These are phyloP conservation scores for Arthromyces matolae DNA, from an alignment of 768 basidiomycete genomes.

Conservation along the genomic window DNA sequence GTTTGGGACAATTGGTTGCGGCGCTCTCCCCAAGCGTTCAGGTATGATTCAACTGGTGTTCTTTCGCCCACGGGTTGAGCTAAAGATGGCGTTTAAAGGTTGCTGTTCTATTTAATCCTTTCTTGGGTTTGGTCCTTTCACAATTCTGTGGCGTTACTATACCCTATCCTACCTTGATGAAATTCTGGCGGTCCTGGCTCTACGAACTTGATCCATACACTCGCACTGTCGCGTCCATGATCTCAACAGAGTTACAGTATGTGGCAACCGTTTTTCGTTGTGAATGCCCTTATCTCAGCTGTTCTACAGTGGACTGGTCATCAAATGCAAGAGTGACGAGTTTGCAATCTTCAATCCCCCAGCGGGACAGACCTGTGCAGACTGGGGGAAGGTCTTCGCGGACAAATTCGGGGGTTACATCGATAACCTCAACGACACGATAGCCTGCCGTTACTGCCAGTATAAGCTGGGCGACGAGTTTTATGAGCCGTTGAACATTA, in stretches of 20 bases:
- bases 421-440: constrained; percentile 57
- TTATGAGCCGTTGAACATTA: constrained; percentile 64
- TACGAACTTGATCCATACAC: constrained; percentile 74
- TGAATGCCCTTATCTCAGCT: too few relatives aligned
- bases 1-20: constrained; percentile 70
- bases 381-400: constrained; percentile 72
- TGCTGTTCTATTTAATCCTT: constrained; percentile 79
- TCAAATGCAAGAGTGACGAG: constrained; percentile 65
- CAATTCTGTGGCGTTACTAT: constrained; percentile 83
- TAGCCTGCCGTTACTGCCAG: constrained; percentile 70
- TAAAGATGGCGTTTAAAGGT: constrained; percentile 42
- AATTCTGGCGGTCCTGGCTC: constrained; percentile 77
- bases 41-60: too few relatives aligned
- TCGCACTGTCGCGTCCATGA: constrained; percentile 64
- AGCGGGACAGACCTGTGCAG: constrained; percentile 61
- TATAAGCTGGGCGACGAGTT: constrained; percentile 68
- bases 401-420: constrained; percentile 66
- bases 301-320: constrained; percentile 47
- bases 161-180: constrained; percentile 57
- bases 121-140: constrained; percentile 58
- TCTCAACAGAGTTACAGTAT: constrained; percentile 74
- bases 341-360: constrained; percentile 74
- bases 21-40: constrained; percentile 75
- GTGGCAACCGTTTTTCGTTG: constrained; percentile 11
- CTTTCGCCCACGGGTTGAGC: too few relatives aligned